A percentile compares a stretch with the other conserved stretches of the same genome.
Conservation (phyloP, 805 yeast species). For the Tetrapisispora taiwanensis region DNA sequence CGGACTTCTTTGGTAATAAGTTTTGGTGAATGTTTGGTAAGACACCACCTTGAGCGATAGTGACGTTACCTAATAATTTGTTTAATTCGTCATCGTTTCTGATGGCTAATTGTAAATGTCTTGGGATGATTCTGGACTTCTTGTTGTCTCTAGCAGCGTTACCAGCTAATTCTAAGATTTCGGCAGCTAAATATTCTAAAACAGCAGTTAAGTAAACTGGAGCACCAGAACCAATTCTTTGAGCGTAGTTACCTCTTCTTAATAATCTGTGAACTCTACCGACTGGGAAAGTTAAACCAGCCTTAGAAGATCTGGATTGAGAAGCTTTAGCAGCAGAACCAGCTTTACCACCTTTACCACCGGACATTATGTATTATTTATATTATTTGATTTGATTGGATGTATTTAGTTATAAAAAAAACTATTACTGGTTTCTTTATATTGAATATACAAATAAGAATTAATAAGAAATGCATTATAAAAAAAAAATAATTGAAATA, state of each 20-base stretch:
- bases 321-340: conserved; percentile 91
- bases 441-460: background rate
- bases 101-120: conserved; percentile 96
- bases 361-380: conserved; percentile 44
- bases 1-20: conserved; percentile 74
- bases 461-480: background rate
- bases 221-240: conserved; percentile 98
- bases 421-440: conserved; percentile 1
- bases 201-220: conserved; percentile 97
- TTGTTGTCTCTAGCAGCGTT: conserved; percentile 99
- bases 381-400: conserved; percentile 1
- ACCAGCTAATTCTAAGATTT: conserved; percentile 96
- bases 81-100: conserved; percentile 98
- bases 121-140: conserved; percentile 97
- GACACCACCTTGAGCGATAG: conserved; percentile 99
- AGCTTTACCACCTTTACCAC: conserved; percentile 77
- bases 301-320: conserved; percentile 96
- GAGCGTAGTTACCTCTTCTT: conserved; percentile 96
- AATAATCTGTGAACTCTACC: conserved; percentile 97
- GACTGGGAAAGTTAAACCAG: conserved; percentile 98
- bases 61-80: conserved; percentile 85
- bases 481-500: background rate
- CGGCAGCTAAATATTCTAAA: conserved; percentile 94
- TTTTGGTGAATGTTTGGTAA: conserved; percentile 93
- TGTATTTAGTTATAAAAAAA: background rate